These are phyloP conservation scores for Xylaria sp. DNA, from an alignment of 2,329 filamentous ascomycete genomes.

Conservation along the genomic window DNA sequence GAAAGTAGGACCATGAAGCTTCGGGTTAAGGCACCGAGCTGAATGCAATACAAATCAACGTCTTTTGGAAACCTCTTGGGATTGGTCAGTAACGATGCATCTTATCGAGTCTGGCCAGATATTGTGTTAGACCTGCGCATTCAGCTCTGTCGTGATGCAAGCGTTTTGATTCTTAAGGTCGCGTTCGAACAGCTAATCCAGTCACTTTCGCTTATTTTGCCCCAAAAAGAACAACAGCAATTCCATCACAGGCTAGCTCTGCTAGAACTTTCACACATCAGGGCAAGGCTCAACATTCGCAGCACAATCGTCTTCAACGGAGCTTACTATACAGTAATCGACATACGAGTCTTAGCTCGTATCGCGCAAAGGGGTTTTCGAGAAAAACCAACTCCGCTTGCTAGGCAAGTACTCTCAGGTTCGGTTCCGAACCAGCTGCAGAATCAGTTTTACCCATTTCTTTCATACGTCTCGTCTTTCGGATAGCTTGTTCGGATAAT, in stretches of 20 bases:
- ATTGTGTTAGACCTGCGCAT: too few species aligned
- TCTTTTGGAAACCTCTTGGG: not conserved
- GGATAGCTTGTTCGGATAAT: not conserved
- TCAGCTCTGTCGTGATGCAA: not conserved
- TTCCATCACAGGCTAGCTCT: not conserved
- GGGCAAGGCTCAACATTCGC: not conserved
- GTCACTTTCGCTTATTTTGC: slow-evolving; percentile 14
- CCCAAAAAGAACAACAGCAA: not conserved
- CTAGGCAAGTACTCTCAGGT: not conserved
- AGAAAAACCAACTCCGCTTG: not conserved
- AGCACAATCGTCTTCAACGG: not conserved
- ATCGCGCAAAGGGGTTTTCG: too few species aligned
- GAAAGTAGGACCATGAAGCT: not conserved
- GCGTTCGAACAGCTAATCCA: not conserved
- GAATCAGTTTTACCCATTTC: not conserved
- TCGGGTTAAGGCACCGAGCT: not conserved
- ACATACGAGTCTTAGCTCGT: too few species aligned
- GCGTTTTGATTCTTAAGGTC: too few species aligned
- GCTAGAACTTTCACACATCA: not conserved
- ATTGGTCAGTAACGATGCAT: not conserved
- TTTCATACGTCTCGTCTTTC: too few species aligned
- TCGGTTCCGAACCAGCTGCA: not conserved
- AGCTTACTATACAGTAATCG: not conserved
- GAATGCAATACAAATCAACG: not conserved
- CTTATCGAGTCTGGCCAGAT: not conserved